Evolutionary conservation across 768 basidiomycete species (phyloP).

Genomic region (Hemileccinum rubropunctum): DNA sequence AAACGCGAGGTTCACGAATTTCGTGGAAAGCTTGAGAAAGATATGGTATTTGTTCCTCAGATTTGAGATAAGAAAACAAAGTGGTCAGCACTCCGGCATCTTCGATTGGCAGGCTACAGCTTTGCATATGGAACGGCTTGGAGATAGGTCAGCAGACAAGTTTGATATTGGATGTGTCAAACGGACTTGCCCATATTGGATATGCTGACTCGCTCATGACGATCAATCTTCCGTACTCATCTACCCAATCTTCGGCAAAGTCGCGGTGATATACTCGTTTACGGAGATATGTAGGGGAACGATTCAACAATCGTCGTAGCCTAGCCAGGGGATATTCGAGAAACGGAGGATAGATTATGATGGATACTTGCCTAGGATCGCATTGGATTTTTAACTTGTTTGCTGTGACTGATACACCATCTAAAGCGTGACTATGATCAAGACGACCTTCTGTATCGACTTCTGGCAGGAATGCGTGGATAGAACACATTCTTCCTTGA

Average conservation of each 20-base stretch:
- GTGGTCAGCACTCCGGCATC: slow-evolving; percentile 34
- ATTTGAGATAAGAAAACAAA: slow-evolving; percentile 43
- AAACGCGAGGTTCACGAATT: slow-evolving; percentile 49
- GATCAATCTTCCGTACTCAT: slow-evolving; percentile 48
- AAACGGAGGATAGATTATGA: not conserved
- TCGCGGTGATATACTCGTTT: slow-evolving; percentile 36
- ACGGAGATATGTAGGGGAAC: slow-evolving; percentile 36
- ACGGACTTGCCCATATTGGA: slow-evolving; percentile 46
- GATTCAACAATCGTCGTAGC: slow-evolving; percentile 37
- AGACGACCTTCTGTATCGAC: slow-evolving; percentile 34
- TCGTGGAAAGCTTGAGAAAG: slow-evolving; percentile 60
- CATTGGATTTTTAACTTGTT: slow-evolving; percentile 35
- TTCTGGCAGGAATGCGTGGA: slow-evolving; percentile 41
- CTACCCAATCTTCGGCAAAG: slow-evolving; percentile 50
- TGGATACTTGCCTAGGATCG: slow-evolving; percentile 37
- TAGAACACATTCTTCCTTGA: slow-evolving; percentile 38
- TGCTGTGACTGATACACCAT: slow-evolving; percentile 31
- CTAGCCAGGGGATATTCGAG: slow-evolving; percentile 24
- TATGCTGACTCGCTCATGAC: slow-evolving; percentile 62
- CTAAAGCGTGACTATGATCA: slow-evolving; percentile 24
- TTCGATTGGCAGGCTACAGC: slow-evolving; percentile 34
- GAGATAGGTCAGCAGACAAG: not conserved
- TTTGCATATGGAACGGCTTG: slow-evolving; percentile 49
- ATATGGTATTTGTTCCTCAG: slow-evolving; percentile 46
- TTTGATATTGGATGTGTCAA: not conserved